Conservation (phyloP, 768 basidiomycete genomes). For the Candolleomyces efflorescens region DNA sequence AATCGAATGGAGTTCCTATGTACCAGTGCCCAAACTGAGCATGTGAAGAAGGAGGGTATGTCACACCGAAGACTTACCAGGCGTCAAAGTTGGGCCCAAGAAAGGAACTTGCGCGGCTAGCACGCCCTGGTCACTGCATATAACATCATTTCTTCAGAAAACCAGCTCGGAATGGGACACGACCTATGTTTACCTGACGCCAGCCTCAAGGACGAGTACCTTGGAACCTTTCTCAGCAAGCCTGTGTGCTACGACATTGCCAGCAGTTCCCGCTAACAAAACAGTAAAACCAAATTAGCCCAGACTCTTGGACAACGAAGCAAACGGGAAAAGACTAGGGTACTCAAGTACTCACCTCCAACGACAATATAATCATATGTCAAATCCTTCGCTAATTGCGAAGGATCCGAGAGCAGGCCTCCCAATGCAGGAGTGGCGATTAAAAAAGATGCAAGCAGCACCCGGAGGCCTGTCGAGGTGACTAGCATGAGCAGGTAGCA, state of each 20-base stretch:
- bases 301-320: not conserved
- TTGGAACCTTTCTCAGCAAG: not conserved
- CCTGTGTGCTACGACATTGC: slow-evolving; percentile 5
- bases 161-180: not conserved
- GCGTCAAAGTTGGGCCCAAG: slow-evolving; percentile 18
- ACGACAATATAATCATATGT: slow-evolving; percentile 13
- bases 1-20: slow-evolving; percentile 15
- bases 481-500: not conserved
- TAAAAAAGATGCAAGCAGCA: slow-evolving; percentile 5
- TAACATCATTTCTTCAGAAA: not conserved
- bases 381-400: slow-evolving; percentile 1
- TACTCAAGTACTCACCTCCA: slow-evolving; percentile 10
- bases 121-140: slow-evolving; percentile 17
- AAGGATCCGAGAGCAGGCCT: slow-evolving; percentile 7
- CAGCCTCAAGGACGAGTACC: slow-evolving; percentile 7
- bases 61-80: slow-evolving; percentile 6
- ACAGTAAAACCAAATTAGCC: not conserved
- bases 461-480: slow-evolving; percentile 2
- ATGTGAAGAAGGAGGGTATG: too few relatives aligned
- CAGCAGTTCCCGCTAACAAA: slow-evolving; percentile 16
- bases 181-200: not conserved
- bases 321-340: not conserved
- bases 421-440: slow-evolving; percentile 3
- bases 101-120: slow-evolving; percentile 18
- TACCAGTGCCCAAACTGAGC: slow-evolving; percentile 7